These are phyloP conservation scores for Petunia hybrid DNA, from an alignment of 305 asterid genomes.

Conservation along the genomic window DNA sequence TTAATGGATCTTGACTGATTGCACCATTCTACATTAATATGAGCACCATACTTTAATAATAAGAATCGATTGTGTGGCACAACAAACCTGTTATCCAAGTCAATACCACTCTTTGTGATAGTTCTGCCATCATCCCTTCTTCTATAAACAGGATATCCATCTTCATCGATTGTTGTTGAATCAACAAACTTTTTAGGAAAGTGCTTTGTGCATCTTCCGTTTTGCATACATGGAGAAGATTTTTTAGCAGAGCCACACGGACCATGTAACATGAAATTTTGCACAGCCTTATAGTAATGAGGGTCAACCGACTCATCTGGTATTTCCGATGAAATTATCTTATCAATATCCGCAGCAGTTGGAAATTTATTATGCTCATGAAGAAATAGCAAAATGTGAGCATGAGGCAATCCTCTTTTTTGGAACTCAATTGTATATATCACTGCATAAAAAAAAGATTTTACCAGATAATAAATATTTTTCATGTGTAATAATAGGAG, in stretches of 20 bases:
- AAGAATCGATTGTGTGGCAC: too few species aligned
- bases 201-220: neutral
- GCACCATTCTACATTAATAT: too few species aligned
- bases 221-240: neutral
- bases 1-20: too few species aligned
- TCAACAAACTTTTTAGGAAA: neutral
- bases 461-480: neutral
- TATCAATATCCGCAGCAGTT: neutral
- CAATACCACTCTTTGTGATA: too few species aligned
- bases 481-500: too few species aligned
- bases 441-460: neutral
- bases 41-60: too few species aligned
- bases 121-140: too few species aligned
- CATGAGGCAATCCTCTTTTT: slow-evolving; percentile 1
- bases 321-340: neutral
- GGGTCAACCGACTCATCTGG: neutral
- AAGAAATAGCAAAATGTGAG: neutral
- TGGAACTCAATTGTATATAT: neutral
- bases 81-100: too few species aligned
- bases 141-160: too few species aligned
- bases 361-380: neutral
- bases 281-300: neutral
- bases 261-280: neutral
- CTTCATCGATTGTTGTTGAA: neutral
- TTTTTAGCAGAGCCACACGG: neutral